These are phyloP conservation scores for Barbatosphaeria neglecta DNA, from an alignment of 495 filamentous ascomycete species.

Conservation along the genomic window DNA sequence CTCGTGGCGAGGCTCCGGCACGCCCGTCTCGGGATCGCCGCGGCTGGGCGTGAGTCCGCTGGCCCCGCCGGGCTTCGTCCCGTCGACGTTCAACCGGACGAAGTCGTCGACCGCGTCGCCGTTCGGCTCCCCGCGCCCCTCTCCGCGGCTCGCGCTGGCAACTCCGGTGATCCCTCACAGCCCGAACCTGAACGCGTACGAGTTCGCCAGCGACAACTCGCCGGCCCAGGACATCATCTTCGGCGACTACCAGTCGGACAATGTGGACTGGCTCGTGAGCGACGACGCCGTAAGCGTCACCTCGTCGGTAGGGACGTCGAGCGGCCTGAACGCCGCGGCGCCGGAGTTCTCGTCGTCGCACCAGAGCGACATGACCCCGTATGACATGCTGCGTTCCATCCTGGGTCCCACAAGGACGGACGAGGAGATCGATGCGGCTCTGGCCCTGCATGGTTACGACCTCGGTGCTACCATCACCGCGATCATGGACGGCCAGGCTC, in stretches of 20 bases:
- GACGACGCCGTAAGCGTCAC: conserved; percentile 76
- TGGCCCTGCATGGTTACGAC: conserved; percentile 86
- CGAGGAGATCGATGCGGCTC: conserved; percentile 82
- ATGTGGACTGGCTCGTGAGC: conserved; percentile 90
- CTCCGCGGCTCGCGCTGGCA: conserved; percentile 81
- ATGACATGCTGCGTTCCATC: conserved; percentile 95
- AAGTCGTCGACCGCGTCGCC: conserved; percentile 74
- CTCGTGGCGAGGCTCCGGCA: conserved; percentile 75
- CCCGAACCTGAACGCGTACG: conserved; percentile 85
- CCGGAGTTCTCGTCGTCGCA: conserved; percentile 64
- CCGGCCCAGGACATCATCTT: conserved; percentile 76
- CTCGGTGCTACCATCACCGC: conserved; percentile 77
- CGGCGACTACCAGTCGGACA: conserved; percentile 84
- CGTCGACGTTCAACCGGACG: conserved; percentile 58
- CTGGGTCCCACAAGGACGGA: conserved; percentile 79
- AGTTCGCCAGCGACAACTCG: conserved; percentile 64
- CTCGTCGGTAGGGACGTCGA: conserved; percentile 54
- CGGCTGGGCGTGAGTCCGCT: conserved; percentile 70
- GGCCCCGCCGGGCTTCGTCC: conserved; percentile 70
- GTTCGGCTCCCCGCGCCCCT: conserved; percentile 88
- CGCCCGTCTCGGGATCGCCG: conserved; percentile 65
- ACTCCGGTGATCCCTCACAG: conserved; percentile 91
- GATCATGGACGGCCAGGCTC: conserved; percentile 56
- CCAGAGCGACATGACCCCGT: conserved; percentile 86
- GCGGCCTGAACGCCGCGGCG: conserved; percentile 60